Conservation (phyloP, 345 rosid species). For the Lagerstroemia speciosa region DNA sequence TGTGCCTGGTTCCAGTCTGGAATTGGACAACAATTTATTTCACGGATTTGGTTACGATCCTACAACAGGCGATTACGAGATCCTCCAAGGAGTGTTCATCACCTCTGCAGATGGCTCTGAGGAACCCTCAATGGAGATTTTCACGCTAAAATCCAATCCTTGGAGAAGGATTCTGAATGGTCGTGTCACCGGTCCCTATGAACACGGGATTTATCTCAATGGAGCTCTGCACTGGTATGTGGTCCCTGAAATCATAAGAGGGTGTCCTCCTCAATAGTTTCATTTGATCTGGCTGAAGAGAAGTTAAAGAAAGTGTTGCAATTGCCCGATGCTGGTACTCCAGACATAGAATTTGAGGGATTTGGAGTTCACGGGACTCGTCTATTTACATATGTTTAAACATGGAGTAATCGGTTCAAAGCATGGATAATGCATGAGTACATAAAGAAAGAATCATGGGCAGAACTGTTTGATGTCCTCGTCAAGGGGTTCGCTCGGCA, state of each 20-base stretch:
- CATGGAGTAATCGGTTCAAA: background rate
- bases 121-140: constrained; percentile 5
- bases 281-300: constrained; percentile 8
- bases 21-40: background rate
- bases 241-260: background rate
- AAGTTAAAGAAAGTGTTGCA: constrained; percentile 2
- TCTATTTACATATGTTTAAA: background rate
- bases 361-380: background rate
- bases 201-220: constrained; percentile 1
- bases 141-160: constrained; percentile 5
- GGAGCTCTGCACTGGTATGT: constrained; percentile 3
- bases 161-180: constrained; percentile 6
- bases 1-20: background rate
- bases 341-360: background rate
- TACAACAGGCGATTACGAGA: constrained; percentile 7
- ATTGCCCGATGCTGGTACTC: background rate
- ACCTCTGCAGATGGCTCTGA: background rate
- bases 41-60: constrained; percentile 6
- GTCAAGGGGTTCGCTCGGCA: background rate
- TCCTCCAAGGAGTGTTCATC: background rate
- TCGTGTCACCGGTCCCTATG: background rate
- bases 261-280: background rate
- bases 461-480: background rate
- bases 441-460: constrained; percentile 3
- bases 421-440: constrained; percentile 2